Evolutionary conservation across 441 rosid species (phyloP).

Genomic region (Erodium texanum): DNA sequence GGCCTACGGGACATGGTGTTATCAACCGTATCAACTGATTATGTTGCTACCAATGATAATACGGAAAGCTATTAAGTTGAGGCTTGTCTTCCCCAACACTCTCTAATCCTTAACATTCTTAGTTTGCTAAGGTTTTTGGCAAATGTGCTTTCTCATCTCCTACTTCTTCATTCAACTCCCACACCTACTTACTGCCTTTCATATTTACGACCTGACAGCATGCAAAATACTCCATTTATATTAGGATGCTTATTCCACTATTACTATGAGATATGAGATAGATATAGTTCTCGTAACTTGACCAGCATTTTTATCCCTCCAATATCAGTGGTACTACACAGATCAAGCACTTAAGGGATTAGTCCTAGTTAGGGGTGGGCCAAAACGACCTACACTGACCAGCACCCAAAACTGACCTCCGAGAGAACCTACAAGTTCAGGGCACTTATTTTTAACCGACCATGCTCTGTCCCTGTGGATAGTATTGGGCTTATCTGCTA

Average conservation of each 20-base stretch:
- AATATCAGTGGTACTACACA: slow-evolving; percentile 27
- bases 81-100: no score
- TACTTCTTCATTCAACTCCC: not conserved
- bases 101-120: no score
- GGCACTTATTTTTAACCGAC: no score
- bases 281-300: slow-evolving; percentile 23
- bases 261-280: slow-evolving; percentile 25
- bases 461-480: no score
- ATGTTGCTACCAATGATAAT: not conserved
- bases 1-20: no score
- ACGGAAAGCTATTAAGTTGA: not conserved
- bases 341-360: slow-evolving; percentile 33
- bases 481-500: not conserved
- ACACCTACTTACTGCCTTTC: slow-evolving; percentile 5
- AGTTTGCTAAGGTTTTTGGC: no score
- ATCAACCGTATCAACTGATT: no score
- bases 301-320: slow-evolving; percentile 21
- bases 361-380: no score
- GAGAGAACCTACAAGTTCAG: no score
- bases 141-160: not conserved
- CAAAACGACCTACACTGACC: no score
- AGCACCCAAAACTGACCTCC: no score
- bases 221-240: slow-evolving; percentile 18
- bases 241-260: slow-evolving; percentile 21
- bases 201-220: slow-evolving; percentile 27